phyloP scores from a whole-genome alignment of 2,329 filamentous ascomycete species.

The Colletotrichum chrysophilum region DNA sequence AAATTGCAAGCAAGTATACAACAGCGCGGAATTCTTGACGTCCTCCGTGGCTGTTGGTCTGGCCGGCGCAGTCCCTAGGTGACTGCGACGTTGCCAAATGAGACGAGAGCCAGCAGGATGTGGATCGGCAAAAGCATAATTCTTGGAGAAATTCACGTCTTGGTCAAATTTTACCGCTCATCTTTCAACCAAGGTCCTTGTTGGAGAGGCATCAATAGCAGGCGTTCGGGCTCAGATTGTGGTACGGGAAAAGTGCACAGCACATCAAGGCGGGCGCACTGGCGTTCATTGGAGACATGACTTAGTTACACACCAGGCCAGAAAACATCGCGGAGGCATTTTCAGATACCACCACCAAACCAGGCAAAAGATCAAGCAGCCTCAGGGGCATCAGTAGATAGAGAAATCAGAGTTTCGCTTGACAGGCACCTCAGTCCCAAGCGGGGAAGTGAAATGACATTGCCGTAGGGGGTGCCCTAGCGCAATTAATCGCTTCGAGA shows the following conservation, averaged over 20 bases:
- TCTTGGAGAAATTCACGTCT: not conserved
- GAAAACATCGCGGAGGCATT: not conserved
- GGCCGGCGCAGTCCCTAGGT: constrained; percentile 18
- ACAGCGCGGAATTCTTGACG: constrained; percentile 13
- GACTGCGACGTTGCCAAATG: not conserved
- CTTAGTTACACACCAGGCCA: not conserved
- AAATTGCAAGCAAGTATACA: constrained; percentile 1
- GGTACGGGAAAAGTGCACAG: not conserved
- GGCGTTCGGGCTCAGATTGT: not conserved
- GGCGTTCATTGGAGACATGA: not conserved
- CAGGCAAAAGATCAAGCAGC: not conserved
- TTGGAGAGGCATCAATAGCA: not conserved
- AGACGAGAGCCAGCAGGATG: not conserved
- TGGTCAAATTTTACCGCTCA: not conserved
- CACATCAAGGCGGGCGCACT: not conserved
- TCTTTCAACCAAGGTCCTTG: not conserved
- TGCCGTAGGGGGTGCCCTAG: not conserved
- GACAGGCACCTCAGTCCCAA: not conserved
- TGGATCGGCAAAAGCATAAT: not conserved
- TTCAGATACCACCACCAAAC: not conserved
- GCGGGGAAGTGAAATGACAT: not conserved
- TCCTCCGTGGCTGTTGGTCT: constrained; percentile 22
- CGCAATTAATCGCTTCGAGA: not conserved
- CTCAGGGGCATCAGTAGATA: not conserved
- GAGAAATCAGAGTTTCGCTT: not conserved